Base-by-base conservation (phyloP, 495 filamentous ascomycete genomes). In the Cercophora scortea region DNA sequence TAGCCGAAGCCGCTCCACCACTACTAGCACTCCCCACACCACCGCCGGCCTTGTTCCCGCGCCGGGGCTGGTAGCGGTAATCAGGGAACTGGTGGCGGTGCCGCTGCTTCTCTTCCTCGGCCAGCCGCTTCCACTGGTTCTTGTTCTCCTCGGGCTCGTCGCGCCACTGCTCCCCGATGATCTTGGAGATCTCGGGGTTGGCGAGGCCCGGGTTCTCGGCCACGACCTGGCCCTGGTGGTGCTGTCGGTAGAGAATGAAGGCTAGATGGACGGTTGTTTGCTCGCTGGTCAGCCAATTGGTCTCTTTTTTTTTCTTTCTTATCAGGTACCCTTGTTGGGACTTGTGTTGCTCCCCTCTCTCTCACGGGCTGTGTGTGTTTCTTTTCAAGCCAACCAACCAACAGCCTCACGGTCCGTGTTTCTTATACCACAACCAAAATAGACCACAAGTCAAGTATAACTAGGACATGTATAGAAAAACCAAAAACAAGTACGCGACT, bases 121-220 rank as follows among this genome's bases (percentile, higher is more conserved):
- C 94, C 12, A 96, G 78, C 51, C 74, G 75, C 66, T 92, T 95
- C 94, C 94, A 98, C 61, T 88, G 78, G 39, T 81, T 79, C 69
- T 95, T 95, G 32, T 80, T 76, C n/a, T 88, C 82, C 34, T 85
- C 75, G 5, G 84, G 72, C 55, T 90, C 81, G 54, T 79, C 74
- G 53, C 83, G 80, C 93, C 93, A 98, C 78, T 89, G 84, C 61
- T 91, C 85, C 42, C 94, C 93, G 61, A 97, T 95, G 58, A 96
- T 93, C 70, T 97, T 97, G 38, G 93, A 97, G 53, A 98, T 95
- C 46, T 98, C 90, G 6, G 93, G 93, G 69, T 98, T 98, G 35
- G 94, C 83, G 56, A 96, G 81, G 41, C 90, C 89, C 6, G 91
- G 93, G 62, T 96, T 78, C 59, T 87, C 81, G 10, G 83, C 77